Evolutionary conservation across 257 asterid genomes (phyloP), one percentile per base, ranked within the genome.

Genomic region (Striga asiatica): DNA sequence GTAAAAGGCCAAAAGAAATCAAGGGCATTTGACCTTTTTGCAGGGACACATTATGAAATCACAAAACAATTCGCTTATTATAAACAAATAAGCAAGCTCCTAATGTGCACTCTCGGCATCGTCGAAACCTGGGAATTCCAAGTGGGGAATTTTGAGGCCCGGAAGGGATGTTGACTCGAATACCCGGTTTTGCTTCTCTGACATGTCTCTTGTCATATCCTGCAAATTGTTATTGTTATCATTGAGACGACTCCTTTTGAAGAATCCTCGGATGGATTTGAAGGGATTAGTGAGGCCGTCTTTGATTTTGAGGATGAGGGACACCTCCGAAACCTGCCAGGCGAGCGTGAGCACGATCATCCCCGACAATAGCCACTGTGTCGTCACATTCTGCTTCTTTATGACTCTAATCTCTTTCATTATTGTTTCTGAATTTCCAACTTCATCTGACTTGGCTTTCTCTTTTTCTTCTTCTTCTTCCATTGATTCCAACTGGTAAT

Each of bases 301-400:
- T 66, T 71, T 87, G 20, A 87, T 24, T 54, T 64, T 87, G 38
- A 78, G 49, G 46, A 84, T 66, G 6, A 87, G 62, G 3, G 98
- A 83, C 2, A 83, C 79, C 50, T 87, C 92, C 0, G 98, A 91
- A 37, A 87, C 52, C 56, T 87, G 96, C 98, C 98, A 91, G 14
- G 73, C 68, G 8, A 81, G 29, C 0, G 98, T 91, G 56, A 87
- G 62, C 1, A 80, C 54, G 8, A 91, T 80, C 85, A 81, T 64
- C 17, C 69, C 75, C 1, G 94, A 69, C 7, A 91, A 56, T 31
- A 89, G 96, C 41, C 76, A 71, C 35, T 86, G 98, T 1, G 96
- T 89, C 16, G 80, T 67, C 10, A 62, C 19, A 35, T 89, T 89
- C 84, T 86, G 96, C 69, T 60, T 76, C 67, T 72, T 71, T 1